phyloP scores from a whole-genome alignment of 2,329 filamentous ascomycete species.

The Venturia asperata region DNA sequence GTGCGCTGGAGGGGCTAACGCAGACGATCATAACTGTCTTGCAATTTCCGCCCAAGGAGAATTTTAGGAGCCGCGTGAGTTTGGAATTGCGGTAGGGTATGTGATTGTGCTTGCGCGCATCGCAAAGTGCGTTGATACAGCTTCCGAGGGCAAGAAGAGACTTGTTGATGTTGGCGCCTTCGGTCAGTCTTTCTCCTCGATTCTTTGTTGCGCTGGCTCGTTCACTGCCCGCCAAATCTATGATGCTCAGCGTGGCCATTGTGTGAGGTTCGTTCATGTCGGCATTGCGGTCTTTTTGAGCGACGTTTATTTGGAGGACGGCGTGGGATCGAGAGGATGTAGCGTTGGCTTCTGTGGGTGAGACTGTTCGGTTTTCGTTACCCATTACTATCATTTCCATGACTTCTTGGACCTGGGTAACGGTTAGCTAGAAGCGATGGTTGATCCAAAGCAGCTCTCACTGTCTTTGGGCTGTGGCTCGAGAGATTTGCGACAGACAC shows the following conservation, averaged over 20 bases:
- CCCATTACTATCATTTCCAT: conserved; percentile 99
- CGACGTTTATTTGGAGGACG: conserved; percentile 93
- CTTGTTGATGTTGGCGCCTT: conserved; percentile 99
- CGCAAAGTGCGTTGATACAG: conserved; percentile 97
- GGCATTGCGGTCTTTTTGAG: conserved; percentile 89
- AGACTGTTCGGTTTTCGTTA: conserved; percentile 91
- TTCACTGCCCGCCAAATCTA: conserved; percentile 93
- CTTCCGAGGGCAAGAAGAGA: conserved; percentile 88
- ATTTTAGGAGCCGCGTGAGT: conserved; percentile 88
- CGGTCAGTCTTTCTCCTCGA: conserved; percentile 78
- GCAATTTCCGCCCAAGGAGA: conserved; percentile 95
- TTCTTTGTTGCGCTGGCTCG: conserved; percentile 96
- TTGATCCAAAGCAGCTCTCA: conserved; percentile 35
- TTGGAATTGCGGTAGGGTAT: conserved; percentile 98
- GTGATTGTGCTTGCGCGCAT: conserved; percentile 83
- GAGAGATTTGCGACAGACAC: conserved; percentile 88
- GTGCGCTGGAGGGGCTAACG: conserved; percentile 89
- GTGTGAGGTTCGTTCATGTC: conserved; percentile 90
- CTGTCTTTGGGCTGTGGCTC: conserved; percentile 83
- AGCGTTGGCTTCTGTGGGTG: conserved; percentile 92
- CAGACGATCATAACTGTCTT: conserved; percentile 99
- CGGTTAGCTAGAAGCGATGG: conserved; percentile 24
- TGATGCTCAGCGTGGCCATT: conserved; percentile 97
- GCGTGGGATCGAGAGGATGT: conserved; percentile 96
- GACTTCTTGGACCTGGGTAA: conserved; percentile 60